Evolutionary conservation across 2,329 filamentous ascomycete species (phyloP).

Genomic region (Trichophyton verrucosum): DNA sequence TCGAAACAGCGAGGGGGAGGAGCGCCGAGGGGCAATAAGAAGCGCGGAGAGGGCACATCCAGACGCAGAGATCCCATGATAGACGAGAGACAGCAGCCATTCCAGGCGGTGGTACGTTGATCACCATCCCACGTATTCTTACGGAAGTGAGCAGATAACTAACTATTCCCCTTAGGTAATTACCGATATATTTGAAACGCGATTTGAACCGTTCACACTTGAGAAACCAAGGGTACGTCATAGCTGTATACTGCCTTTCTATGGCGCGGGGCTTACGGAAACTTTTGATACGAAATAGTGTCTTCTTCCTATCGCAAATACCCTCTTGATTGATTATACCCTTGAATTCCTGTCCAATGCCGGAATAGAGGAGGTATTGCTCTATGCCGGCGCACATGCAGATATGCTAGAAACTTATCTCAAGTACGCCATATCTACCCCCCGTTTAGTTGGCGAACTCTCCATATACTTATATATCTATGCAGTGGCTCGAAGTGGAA

Average conservation of each 20-base stretch:
- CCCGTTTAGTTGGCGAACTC: background rate
- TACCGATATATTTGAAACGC: conserved; percentile 85
- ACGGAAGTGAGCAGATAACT: background rate
- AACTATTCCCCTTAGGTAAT: conserved; percentile 50
- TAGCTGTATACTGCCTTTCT: background rate
- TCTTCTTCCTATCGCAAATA: conserved; percentile 84
- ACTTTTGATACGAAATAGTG: conserved; percentile 45
- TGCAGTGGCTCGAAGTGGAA: conserved; percentile 58
- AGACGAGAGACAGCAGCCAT: conserved; percentile 48
- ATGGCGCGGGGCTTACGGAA: background rate
- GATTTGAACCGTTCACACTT: conserved; percentile 79
- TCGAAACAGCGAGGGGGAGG: background rate
- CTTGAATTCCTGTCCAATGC: conserved; percentile 92
- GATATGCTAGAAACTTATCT: conserved; percentile 82
- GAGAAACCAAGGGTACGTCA: conserved; percentile 68
- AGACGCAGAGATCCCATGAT: conserved; percentile 25
- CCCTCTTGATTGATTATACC: conserved; percentile 91
- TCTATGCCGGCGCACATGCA: conserved; percentile 81
- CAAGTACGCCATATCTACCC: conserved; percentile 32
- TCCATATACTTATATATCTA: background rate
- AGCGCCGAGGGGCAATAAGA: background rate
- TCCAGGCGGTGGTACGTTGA: conserved; percentile 48
- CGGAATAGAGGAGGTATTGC: conserved; percentile 83
- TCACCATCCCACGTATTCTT: background rate
- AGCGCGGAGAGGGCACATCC: conserved; percentile 7